Percentiles rank a stretch among this genome's conserved stretches.
phyloP scores from a whole-genome alignment of 2,329 filamentous ascomycete genomes.

The Exutisphaerella laricina region DNA sequence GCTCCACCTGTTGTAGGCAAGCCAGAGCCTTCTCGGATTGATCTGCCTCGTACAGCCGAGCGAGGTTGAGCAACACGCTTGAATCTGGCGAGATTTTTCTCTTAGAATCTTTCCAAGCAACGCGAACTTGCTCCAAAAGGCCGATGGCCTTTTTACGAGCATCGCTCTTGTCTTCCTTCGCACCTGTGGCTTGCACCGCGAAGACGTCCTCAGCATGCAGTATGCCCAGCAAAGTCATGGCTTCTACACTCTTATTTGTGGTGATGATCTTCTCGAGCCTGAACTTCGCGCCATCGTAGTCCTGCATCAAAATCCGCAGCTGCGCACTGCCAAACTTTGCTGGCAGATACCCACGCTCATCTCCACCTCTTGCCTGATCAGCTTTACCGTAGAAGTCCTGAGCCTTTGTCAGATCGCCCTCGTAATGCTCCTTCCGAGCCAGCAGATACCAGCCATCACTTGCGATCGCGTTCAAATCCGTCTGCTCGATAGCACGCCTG shows the following conservation, averaged over 20 bases:
- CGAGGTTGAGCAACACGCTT: conserved; percentile 83
- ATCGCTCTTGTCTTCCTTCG: conserved; percentile 78
- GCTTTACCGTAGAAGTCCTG: conserved; percentile 83
- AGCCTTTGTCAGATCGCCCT: conserved; percentile 67
- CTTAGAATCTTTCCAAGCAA: conserved; percentile 88
- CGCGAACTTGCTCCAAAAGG: conserved; percentile 76
- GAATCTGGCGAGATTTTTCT: conserved; percentile 75
- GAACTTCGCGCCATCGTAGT: conserved; percentile 87
- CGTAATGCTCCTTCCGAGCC: conserved; percentile 83
- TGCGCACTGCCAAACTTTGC: conserved; percentile 94
- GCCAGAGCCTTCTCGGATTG: conserved; percentile 85
- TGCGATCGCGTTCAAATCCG: conserved; percentile 91
- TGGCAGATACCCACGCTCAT: conserved; percentile 85
- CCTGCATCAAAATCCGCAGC: conserved; percentile 74
- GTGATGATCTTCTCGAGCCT: conserved; percentile 83
- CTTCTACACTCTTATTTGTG: conserved; percentile 66
- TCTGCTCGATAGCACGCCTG: conserved; percentile 89
- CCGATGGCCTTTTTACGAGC: conserved; percentile 82
- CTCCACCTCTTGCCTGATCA: conserved; percentile 83
- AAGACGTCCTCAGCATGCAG: conserved; percentile 95
- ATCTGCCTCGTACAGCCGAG: conserved; percentile 80
- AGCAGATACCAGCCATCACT: conserved; percentile 97
- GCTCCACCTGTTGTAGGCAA: conserved; percentile 86
- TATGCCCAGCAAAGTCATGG: conserved; percentile 85
- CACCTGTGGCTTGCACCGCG: conserved; percentile 61